Evolutionary conservation across 805 yeast genomes (phyloP).

Genomic region (Barnettozyma sucrosica): DNA sequence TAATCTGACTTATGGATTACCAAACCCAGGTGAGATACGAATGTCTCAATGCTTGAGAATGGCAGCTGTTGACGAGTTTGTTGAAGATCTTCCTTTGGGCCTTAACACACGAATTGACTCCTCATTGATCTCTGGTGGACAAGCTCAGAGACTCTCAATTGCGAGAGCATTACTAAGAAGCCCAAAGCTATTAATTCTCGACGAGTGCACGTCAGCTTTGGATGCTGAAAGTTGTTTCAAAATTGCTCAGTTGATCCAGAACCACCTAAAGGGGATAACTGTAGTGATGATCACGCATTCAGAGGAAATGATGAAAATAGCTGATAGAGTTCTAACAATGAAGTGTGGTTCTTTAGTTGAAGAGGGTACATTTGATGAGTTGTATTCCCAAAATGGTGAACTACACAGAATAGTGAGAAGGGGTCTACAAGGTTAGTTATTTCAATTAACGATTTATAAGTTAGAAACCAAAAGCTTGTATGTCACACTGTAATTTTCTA

Average conservation of each 20-base stretch:
- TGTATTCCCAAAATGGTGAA: conserved; percentile 28
- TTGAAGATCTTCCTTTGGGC: conserved; percentile 49
- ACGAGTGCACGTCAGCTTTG: conserved; percentile 86
- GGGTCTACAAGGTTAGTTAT: conserved; percentile 11
- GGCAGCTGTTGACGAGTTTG: conserved; percentile 50
- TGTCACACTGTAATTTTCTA: background rate
- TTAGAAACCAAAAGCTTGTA: background rate
- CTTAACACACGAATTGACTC: conserved; percentile 53
- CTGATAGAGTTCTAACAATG: conserved; percentile 46
- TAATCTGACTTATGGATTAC: conserved; percentile 60
- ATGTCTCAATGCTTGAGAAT: conserved; percentile 35
- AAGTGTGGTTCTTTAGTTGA: conserved; percentile 44
- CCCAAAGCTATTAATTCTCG: conserved; percentile 59
- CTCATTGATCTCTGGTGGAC: conserved; percentile 76
- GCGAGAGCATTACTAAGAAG: conserved; percentile 72
- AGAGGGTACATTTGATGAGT: conserved; percentile 33
- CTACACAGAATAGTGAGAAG: conserved; percentile 26
- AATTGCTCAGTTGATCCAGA: conserved; percentile 44
- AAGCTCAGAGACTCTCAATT: conserved; percentile 76
- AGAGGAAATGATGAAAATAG: conserved; percentile 53
- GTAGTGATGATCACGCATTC: conserved; percentile 72
- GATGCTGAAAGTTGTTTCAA: conserved; percentile 55
- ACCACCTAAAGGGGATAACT: conserved; percentile 36
- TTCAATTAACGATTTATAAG: background rate
- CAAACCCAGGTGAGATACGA: conserved; percentile 29